Base-by-base conservation (phyloP, 805 yeast genomes). In the Dipodascopsis uninucleata region DNA sequence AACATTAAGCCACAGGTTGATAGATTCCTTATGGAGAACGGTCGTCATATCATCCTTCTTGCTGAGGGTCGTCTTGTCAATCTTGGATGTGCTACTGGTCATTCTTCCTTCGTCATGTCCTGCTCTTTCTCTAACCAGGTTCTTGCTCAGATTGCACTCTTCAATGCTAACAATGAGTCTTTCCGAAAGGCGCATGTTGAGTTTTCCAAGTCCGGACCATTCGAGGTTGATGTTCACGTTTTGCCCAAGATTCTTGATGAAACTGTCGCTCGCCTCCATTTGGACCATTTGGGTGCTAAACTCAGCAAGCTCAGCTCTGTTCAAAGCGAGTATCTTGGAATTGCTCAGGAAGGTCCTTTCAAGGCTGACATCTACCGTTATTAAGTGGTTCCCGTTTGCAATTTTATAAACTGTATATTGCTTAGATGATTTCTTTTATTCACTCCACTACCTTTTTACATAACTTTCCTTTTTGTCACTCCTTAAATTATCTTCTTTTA, bases 111-210 rank as follows among this genome's bases (percentile, higher is more conserved):
- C 69, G 98, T 90, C 67, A 90, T 90, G 98, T 88, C 97, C 55
- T 93, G 97, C 77, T 93, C 97, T 45, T 90, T 90, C 95, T 86
- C 97, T 63, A 90, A 90, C 85, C 98, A 90, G 78, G 97, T 90
- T 57, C 79, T 90, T 69, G 98, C 98, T 62, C 98, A 90, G 78
- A 90, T 89, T 66, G 97, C 97, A 64, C 76, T 89, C 69, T 90
- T 77, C 94, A 90, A 88, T 72, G 81, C 94, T 64, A 65, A 82
- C 56, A 88, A 90, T 75, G 73, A 69, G 51, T 79, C 67, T 55
- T 90, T 93, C 86, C 83, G 85, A 73, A 62, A 76, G 56, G 70
- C 81, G 69, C 82, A 71, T 73, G 82, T 86, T 56, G 97, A 90
- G 78, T 90, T 93, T 71, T 77, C 85, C 69, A 85, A 85, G 77